Evolutionary conservation across 495 filamentous ascomycete genomes (phyloP), one percentile per base, ranked within the genome.

Genomic region (Polyplosphaeria fusca): DNA sequence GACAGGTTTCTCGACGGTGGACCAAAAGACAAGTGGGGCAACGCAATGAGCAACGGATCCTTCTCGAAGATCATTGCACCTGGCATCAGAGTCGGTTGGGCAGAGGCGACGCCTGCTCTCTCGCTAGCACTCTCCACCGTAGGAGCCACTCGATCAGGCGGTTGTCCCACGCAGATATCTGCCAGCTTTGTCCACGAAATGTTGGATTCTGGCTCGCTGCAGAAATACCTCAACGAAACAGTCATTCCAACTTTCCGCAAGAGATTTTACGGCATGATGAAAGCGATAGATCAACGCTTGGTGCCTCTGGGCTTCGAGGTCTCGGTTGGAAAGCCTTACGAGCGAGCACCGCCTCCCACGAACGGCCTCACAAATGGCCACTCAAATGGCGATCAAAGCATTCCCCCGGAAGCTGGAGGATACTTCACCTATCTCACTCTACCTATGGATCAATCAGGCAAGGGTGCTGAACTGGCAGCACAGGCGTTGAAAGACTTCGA

Each of bases 61-160:
- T 41, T 52, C 16, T 41, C 35, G 1, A 52, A 52, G 49, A 52
- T 52, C 23, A 52, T 52, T 24, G 49, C 49, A 14, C 49, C 49
- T 1, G 49, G 49, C 13, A 41, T 40, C 13, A 40, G 49, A 28
- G 49, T 52, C 22, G 49, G 49, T n/a, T 52, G 49, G 49, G 49
- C 49, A 1, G 49, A 52, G 20, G 49, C 18, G 14, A 52, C 49
- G 18, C 35, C 49, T 9, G 32, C 49, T 4, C 42, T 52, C 24
- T 14, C 37, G 2, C 32, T 41, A 5, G 35, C 32, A 25, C 38
- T 52, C 4, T 52, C 49, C 9, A n/a, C 40, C 5, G 49, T 52
- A n/a, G 49, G 49, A 1, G 22, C 35, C 4, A 52, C 49, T 22
- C 14, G 49, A 24, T 41, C 32, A 24, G 49, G 49, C 2, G 49